phyloP scores from a whole-genome alignment of 2,329 filamentous ascomycete species.

The Didymella lethalis region DNA sequence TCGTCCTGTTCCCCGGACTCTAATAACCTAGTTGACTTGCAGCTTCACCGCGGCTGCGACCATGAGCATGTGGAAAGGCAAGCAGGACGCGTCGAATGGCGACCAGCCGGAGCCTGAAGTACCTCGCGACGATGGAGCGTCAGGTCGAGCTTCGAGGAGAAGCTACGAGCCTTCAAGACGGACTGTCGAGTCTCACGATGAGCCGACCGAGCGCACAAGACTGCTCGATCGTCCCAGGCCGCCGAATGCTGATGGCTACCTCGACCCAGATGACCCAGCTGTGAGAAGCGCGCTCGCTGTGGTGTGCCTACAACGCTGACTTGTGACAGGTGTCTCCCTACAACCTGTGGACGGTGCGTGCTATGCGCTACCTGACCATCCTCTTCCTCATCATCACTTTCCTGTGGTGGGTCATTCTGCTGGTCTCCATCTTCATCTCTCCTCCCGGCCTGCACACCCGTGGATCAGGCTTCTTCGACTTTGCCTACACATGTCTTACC shows the following conservation, averaged over 20 bases:
- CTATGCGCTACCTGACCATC: constrained; percentile 79
- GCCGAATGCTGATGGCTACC: constrained; percentile 69
- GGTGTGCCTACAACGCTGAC: not conserved
- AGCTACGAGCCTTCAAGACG: constrained; percentile 41
- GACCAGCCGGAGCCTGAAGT: constrained; percentile 39
- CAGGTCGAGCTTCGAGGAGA: constrained; percentile 37
- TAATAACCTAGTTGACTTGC: constrained; percentile 9
- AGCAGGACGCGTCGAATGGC: constrained; percentile 56
- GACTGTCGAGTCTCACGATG: constrained; percentile 56
- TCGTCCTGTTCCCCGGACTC: not conserved
- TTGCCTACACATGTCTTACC: constrained; percentile 81
- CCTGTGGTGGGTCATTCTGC: constrained; percentile 89
- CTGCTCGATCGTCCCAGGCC: constrained; percentile 65
- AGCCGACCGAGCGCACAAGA: constrained; percentile 69
- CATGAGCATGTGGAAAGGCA: constrained; percentile 64
- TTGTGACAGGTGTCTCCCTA: constrained; percentile 75
- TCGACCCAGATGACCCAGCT: constrained; percentile 81
- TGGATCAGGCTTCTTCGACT: constrained; percentile 91
- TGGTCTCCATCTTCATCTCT: constrained; percentile 91
- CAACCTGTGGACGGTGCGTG: constrained; percentile 90
- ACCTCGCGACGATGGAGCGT: constrained; percentile 34
- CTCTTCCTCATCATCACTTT: constrained; percentile 78
- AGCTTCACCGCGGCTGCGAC: constrained; percentile 27
- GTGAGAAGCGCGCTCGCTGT: constrained; percentile 59
- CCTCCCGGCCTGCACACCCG: constrained; percentile 85